Evolutionary conservation across 192 early-diverging fungal genomes (phyloP).

Genomic region (Backusella tuberculispora): DNA sequence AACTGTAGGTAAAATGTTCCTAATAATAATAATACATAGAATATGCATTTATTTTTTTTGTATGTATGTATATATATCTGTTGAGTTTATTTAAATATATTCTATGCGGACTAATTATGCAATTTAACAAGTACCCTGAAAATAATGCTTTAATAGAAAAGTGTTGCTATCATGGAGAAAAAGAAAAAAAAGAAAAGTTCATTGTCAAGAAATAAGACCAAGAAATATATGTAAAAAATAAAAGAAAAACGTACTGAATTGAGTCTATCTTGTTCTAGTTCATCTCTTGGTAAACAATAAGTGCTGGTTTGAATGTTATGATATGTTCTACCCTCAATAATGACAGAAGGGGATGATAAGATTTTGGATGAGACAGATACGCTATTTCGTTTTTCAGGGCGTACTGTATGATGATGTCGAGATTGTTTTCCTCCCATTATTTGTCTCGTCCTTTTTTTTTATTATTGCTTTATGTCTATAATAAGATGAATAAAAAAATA

Average conservation of each 20-base stretch:
- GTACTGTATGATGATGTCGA: neutral
- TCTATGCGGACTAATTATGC: conserved; percentile 12
- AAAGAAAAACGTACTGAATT: conserved; percentile 16
- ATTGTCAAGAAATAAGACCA: neutral
- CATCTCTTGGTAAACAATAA: conserved; percentile 42
- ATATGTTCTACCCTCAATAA: conserved; percentile 33
- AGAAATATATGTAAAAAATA: neutral
- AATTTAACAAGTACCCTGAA: conserved; percentile 16
- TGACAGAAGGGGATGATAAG: conserved; percentile 11
- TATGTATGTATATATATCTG: neutral
- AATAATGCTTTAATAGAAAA: conserved; percentile 25
- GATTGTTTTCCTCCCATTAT: conserved; percentile 16
- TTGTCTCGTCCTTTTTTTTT: neutral
- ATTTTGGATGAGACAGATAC: neutral
- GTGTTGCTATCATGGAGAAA: conserved; percentile 21
- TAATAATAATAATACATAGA: neutral
- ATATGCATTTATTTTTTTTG: conserved; percentile 1
- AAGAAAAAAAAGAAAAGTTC: neutral
- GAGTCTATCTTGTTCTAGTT: conserved; percentile 41
- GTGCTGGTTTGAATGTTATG: conserved; percentile 33
- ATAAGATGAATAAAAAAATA: neutral
- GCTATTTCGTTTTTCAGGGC: conserved; percentile 6
- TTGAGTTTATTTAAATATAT: conserved; percentile 17
- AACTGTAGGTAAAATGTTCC: conserved; percentile 14
- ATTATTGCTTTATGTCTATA: neutral